Evolutionary conservation across 495 filamentous ascomycete genomes (phyloP), one percentile per base, ranked within the genome.

Genomic region (Penicillium paxilli): DNA sequence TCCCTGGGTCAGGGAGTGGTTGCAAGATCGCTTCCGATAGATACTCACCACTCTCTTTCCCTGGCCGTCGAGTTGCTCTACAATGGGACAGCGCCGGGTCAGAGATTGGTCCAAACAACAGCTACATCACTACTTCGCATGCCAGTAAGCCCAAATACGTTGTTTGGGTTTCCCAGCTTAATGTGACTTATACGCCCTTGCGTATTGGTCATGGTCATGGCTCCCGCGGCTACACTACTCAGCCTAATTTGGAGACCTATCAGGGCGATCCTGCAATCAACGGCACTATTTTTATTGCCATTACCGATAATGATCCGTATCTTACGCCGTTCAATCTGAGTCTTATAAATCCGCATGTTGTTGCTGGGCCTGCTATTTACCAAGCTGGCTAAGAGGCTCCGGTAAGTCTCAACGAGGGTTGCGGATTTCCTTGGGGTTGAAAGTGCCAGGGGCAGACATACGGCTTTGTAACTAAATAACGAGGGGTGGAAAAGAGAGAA

Each of bases 371-470:
- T 21, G 87, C 83, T 21, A 66, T 95, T 32, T 94, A 92, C 67
- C 87, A 91, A 65, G 87, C 89, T 54, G 91, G 91, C 64, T 96
- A 81, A n/a, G n/a, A n/a, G n/a, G n/a, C n/a, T n/a, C n/a, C n/a
- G 16, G n/a, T 19, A 16, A 38, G 16, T n/a, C 12, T n/a, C 16
- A 16, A 19, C 3, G 16, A 7, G 35, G 2, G 16, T 1, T 4
- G n/a, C 35, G 17, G 35, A 2, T 28, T 28, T 28, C 30, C 30
- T 32, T 5, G 28, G 30, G 30, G 6, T 32, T 12, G 30, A 14
- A 32, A 12, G 8, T 32, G 3, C 5, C n/a, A 10, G 30, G 30
- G n/a, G n/a, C n/a, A n/a, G n/a, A n/a, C n/a, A n/a, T n/a, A n/a
- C n/a, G n/a, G n/a, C n/a, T n/a, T n/a, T n/a, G n/a, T n/a, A n/a